phyloP scores from a whole-genome alignment of 495 filamentous ascomycete genomes.

The Penicillium tannophilum region DNA sequence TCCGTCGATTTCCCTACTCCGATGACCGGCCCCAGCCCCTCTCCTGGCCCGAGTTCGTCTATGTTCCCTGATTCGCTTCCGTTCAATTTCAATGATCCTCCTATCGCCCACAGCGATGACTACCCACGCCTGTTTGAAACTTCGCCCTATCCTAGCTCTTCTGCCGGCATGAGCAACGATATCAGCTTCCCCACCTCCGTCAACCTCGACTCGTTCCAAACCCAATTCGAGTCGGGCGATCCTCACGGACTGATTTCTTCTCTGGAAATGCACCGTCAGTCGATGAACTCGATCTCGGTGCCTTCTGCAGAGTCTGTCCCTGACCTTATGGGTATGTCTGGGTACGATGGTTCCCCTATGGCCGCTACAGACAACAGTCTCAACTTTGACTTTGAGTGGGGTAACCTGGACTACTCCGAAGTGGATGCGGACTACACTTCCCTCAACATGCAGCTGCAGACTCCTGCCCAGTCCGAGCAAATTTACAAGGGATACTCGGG shows the following conservation, averaged over 20 bases:
- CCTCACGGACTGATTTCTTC: conserved; percentile 37
- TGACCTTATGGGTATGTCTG: conserved; percentile 24
- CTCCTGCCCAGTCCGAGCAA: conserved; percentile 22
- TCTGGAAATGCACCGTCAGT: conserved; percentile 29
- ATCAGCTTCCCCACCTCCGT: conserved; percentile 35
- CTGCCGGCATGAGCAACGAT: conserved; percentile 19
- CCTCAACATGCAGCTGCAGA: conserved; percentile 38
- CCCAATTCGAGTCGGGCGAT: conserved; percentile 55
- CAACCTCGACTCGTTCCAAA: conserved; percentile 52
- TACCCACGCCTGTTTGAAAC: conserved; percentile 29
- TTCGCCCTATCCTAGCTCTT: conserved; percentile 17
- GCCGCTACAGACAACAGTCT: conserved; percentile 33
- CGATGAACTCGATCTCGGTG: conserved; percentile 30
- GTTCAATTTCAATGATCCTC: conserved; percentile 39
- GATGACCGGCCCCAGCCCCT: conserved; percentile 28
- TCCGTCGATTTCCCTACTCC: conserved; percentile 39
- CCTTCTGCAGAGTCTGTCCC: conserved; percentile 29
- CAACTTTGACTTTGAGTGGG: conserved; percentile 42
- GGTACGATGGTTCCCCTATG: conserved; percentile 26
- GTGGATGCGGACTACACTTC: conserved; percentile 36
- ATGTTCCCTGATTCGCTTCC: conserved; percentile 18
- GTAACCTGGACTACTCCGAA: conserved; percentile 33
- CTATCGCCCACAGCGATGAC: conserved; percentile 23
- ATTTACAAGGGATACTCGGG: conserved; percentile 14
- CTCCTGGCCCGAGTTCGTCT: conserved; percentile 20